Base-by-base conservation (phyloP, 805 yeast genomes). In the Metschnikowia lachancei region DNA sequence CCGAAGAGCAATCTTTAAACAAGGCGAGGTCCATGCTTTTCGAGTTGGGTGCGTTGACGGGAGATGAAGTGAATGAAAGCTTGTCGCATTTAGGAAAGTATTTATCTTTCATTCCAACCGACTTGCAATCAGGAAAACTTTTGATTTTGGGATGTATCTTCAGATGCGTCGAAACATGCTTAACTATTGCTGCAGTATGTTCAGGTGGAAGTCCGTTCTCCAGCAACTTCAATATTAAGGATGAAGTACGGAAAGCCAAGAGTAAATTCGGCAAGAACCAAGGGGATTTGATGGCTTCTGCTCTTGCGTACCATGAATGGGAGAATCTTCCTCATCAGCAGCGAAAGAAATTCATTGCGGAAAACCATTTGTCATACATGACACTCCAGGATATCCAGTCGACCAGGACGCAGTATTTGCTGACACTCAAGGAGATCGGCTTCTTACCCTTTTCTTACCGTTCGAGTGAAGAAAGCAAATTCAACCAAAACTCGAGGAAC, bases 81-180 rank as follows among this genome's bases (percentile, higher is more conserved):
- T 69, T 91, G 32, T 85, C 98, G 0, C 80, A 87, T 46, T 67
- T 92, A 37, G 99, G 99, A 17, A 76, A 71, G 36, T 89, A 84
- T 57, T 71, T 92, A 30, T 84, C 97, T 0, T 71, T 84, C 58
- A 70, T 92, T 49, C 99, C 99, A 1, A 82, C 87, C 1, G 98
- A 92, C 62, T 77, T 92, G 36, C 83, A 80, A 50, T 85, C 89
- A 39, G 97, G 96, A 8, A 92, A 92, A 57, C 65, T 91, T 43
- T 67, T 92, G 30, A 80, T 91, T 14, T 78, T 82, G 50, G 90
- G 96, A 1, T 81, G 92, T 36, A 76, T 91, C 4, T 87, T 92
- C 62, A 94, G 94, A 0, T 85, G 94, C 57, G 66, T 91, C 7
- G 91, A 87, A 20, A 67, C 77, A 16, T 84, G 91, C 48, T 70